Percentiles rank a stretch among this genome's conserved stretches.
Conservation (phyloP, 1,139 yeast species). For the Candida glucosophila region DNA sequence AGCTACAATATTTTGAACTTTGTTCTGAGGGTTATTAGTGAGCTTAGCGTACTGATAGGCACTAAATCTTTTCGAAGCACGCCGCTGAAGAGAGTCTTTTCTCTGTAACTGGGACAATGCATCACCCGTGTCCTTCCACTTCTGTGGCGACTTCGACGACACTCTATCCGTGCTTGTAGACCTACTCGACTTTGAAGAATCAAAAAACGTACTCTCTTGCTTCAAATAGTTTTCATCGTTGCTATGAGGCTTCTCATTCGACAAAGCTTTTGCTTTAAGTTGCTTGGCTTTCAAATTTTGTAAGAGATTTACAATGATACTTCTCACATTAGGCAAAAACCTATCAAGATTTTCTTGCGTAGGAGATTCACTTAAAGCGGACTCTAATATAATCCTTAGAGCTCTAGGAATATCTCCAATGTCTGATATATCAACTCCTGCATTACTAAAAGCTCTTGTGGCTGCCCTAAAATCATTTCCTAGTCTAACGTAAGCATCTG, state of each 20-base stretch:
- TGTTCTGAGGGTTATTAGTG: slow-evolving; percentile 38
- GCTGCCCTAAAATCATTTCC: slow-evolving; percentile 93
- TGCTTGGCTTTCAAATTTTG: slow-evolving; percentile 81
- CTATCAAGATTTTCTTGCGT: slow-evolving; percentile 75
- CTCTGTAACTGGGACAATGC: slow-evolving; percentile 73
- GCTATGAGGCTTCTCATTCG: slow-evolving; percentile 16
- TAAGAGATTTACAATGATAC: slow-evolving; percentile 73
- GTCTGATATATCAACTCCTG: slow-evolving; percentile 36
- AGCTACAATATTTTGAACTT: slow-evolving; percentile 7
- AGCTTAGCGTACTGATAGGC: slow-evolving; percentile 88
- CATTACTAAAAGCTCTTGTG: slow-evolving; percentile 41
- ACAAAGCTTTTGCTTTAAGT: slow-evolving; percentile 35
- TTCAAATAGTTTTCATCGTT: slow-evolving; percentile 8
- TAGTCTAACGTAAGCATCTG: slow-evolving; percentile 83
- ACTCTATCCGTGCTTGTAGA: slow-evolving; percentile 1
- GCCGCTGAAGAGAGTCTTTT: slow-evolving; percentile 73
- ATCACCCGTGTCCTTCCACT: slow-evolving; percentile 20
- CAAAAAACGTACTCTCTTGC: background rate
- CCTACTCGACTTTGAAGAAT: no score
- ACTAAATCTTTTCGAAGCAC: slow-evolving; percentile 88
- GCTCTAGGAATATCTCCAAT: slow-evolving; percentile 37
- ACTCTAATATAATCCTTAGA: slow-evolving; percentile 65
- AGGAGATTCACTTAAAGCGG: slow-evolving; percentile 79
- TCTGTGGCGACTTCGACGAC: slow-evolving; percentile 9
- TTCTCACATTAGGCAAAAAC: slow-evolving; percentile 78